phyloP scores from a whole-genome alignment of 192 early-diverging fungal genomes.

The Borealophlyctis nickersoniae region DNA sequence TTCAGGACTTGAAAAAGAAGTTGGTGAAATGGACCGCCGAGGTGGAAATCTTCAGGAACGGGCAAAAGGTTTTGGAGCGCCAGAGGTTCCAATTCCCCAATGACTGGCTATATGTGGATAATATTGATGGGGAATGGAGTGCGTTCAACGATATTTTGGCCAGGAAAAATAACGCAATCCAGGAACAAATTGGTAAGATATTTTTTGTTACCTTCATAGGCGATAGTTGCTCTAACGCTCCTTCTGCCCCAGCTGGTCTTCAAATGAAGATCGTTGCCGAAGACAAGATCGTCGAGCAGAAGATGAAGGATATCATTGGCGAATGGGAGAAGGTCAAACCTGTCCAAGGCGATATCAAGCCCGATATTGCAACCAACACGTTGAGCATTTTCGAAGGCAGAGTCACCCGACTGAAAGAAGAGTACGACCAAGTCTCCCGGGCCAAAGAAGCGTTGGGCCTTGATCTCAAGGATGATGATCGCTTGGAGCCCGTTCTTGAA shows the following conservation, averaged over 20 bases:
- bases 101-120: slow-evolving; percentile 94
- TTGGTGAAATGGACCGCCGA: slow-evolving; percentile 72
- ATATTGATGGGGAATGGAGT: slow-evolving; percentile 96
- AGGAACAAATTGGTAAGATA: slow-evolving; percentile 80
- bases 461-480: slow-evolving; percentile 63
- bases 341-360: slow-evolving; percentile 86
- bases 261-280: slow-evolving; percentile 94
- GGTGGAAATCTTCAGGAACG: slow-evolving; percentile 83
- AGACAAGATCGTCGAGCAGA: slow-evolving; percentile 81
- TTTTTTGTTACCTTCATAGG: slow-evolving; percentile 13
- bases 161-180: slow-evolving; percentile 87
- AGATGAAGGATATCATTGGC: slow-evolving; percentile 72
- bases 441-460: slow-evolving; percentile 95
- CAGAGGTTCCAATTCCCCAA: slow-evolving; percentile 92
- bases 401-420: slow-evolving; percentile 75
- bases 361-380: slow-evolving; percentile 76
- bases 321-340: slow-evolving; percentile 98
- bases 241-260: slow-evolving; percentile 61
- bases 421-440: slow-evolving; percentile 79
- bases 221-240: slow-evolving; percentile 5
- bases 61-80: slow-evolving; percentile 89
- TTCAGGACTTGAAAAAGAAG: slow-evolving; percentile 90
- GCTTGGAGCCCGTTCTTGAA: slow-evolving; percentile 81
- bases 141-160: slow-evolving; percentile 92
- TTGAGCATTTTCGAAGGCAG: slow-evolving; percentile 83